Conservation (phyloP, 2,329 filamentous ascomycete genomes). For the Coniella lustricola region DNA sequence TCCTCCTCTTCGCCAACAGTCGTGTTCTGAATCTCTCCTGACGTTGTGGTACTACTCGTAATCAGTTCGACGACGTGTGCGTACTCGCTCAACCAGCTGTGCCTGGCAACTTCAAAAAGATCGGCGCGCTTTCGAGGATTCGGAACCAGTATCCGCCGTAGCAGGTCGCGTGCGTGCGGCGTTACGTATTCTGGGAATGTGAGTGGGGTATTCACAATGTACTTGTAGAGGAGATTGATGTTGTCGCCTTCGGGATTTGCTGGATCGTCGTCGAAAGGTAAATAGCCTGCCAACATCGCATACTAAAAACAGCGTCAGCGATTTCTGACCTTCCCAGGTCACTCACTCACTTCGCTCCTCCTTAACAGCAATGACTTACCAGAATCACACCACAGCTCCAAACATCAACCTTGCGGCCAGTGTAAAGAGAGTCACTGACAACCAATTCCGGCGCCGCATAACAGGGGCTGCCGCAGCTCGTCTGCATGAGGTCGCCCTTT, state of each 20-base stretch:
- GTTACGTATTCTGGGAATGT: slow-evolving; percentile 99
- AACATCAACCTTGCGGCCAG: slow-evolving; percentile 93
- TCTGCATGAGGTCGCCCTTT: slow-evolving; percentile 95
- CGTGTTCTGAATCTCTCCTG: slow-evolving; percentile 76
- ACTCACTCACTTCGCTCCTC: no score
- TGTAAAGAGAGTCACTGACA: slow-evolving; percentile 95
- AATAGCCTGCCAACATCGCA: slow-evolving; percentile 94
- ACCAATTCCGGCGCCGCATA: slow-evolving; percentile 96
- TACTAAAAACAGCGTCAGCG: slow-evolving; percentile 56
- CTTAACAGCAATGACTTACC: slow-evolving; percentile 52
- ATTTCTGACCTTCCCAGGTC: background rate
- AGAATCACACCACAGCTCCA: slow-evolving; percentile 99
- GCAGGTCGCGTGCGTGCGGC: slow-evolving; percentile 85
- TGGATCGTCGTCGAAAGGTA: slow-evolving; percentile 96
- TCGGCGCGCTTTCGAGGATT: slow-evolving; percentile 93
- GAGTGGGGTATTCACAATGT: slow-evolving; percentile 93
- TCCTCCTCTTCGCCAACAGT: slow-evolving; percentile 59
- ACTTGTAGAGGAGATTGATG: slow-evolving; percentile 98
- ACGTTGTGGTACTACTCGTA: slow-evolving; percentile 86
- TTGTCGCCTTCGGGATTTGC: slow-evolving; percentile 98
- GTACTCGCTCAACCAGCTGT: slow-evolving; percentile 97
- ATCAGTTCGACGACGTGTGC: slow-evolving; percentile 96
- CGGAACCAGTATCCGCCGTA: slow-evolving; percentile 88
- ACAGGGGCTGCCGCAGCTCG: slow-evolving; percentile 94
- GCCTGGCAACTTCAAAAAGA: slow-evolving; percentile 91